Evolutionary conservation across 768 basidiomycete genomes (phyloP).

Genomic region (Chalciporus chontae): DNA sequence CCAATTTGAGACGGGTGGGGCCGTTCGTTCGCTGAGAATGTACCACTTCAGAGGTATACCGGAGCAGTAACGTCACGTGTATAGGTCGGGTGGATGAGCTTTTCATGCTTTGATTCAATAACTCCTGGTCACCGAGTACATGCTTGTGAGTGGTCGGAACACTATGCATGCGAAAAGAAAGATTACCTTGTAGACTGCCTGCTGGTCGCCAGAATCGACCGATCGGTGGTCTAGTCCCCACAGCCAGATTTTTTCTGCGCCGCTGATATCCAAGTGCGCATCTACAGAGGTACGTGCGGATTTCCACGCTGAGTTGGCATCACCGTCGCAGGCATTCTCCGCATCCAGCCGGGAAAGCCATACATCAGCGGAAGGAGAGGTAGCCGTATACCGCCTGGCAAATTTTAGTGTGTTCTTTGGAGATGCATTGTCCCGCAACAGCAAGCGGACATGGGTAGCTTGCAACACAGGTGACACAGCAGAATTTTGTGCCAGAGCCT

Average conservation of each 20-base stretch:
- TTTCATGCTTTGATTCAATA: constrained; percentile 47
- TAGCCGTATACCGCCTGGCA: constrained; percentile 47
- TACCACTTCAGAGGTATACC: constrained; percentile 38
- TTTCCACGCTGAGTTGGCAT: constrained; percentile 36
- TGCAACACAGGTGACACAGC: constrained; percentile 29
- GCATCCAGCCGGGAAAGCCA: constrained; percentile 53
- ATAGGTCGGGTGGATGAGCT: constrained; percentile 35
- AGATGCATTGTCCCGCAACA: constrained; percentile 23
- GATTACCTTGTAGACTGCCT: constrained; percentile 34
- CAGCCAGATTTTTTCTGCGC: constrained; percentile 44
- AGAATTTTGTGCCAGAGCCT: constrained; percentile 28
- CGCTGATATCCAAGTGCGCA: constrained; percentile 18
- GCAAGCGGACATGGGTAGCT: constrained; percentile 35
- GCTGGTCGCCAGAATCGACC: constrained; percentile 15
- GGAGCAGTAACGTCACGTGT: constrained; percentile 46
- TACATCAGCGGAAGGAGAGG: constrained; percentile 37
- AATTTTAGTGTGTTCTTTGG: constrained; percentile 35
- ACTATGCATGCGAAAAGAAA: no score
- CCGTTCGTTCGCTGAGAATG: constrained; percentile 17
- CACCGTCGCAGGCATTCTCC: constrained; percentile 33
- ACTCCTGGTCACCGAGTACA: constrained; percentile 28
- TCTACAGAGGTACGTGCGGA: constrained; percentile 41
- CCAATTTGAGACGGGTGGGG: constrained; percentile 20
- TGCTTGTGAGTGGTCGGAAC: constrained; percentile 1
- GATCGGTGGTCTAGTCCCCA: constrained; percentile 44